phyloP scores from a whole-genome alignment of 495 filamentous ascomycete species.

The Penicillium longicatenatum region DNA sequence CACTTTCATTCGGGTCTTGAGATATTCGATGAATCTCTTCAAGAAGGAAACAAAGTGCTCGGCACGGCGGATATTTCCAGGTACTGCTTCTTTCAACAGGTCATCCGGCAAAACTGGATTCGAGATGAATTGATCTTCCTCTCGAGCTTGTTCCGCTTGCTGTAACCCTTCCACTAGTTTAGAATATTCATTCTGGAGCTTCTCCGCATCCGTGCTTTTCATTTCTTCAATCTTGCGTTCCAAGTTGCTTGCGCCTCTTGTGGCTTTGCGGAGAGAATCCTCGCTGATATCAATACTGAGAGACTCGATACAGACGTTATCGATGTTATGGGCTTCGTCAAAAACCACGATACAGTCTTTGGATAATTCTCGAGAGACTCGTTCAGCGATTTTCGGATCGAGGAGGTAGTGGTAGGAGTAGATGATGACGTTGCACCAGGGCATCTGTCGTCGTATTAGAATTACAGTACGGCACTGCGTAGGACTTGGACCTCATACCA shows the following conservation, averaged over 20 bases:
- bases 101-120: constrained; percentile 63
- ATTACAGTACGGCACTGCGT: not conserved
- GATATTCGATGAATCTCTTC: constrained; percentile 95
- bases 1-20: constrained; percentile 98
- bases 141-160: constrained; percentile 80
- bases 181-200: constrained; percentile 91
- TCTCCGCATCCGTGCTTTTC: constrained; percentile 87
- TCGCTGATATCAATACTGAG: constrained; percentile 95
- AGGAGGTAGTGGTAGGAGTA: constrained; percentile 99
- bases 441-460: constrained; percentile 62
- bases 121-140: constrained; percentile 95
- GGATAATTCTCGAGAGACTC: constrained; percentile 93
- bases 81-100: constrained; percentile 77
- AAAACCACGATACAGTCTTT: constrained; percentile 99
- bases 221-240: constrained; percentile 90
- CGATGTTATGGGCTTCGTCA: constrained; percentile 98
- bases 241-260: constrained; percentile 83
- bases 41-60: constrained; percentile 97
- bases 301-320: constrained; percentile 99
- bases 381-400: constrained; percentile 96
- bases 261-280: constrained; percentile 86
- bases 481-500: constrained; percentile 60
- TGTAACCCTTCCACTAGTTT: constrained; percentile 93
- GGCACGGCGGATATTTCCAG: constrained; percentile 92
- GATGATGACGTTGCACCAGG: constrained; percentile 98